Percentiles rank a stretch among this genome's conserved stretches.
These are phyloP conservation scores for Leishmania aethiopica DNA, from an alignment of 208 protist genomes.

Conservation along the genomic window DNA sequence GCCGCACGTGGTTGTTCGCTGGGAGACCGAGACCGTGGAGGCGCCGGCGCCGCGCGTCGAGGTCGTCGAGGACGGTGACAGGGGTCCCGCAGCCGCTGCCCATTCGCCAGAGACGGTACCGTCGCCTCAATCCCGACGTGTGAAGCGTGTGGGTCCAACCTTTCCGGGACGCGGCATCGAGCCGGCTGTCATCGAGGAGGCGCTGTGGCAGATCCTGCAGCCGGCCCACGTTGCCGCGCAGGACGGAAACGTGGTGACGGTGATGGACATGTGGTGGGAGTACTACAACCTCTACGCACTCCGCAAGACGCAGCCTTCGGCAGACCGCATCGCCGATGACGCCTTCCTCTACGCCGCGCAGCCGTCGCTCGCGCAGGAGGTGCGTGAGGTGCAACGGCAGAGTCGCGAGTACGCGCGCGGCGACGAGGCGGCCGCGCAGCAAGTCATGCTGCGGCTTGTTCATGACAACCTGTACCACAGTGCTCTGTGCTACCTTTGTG, in stretches of 20 bases:
- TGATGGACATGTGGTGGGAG: slow-evolving; percentile 76
- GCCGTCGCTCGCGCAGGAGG: slow-evolving; percentile 50
- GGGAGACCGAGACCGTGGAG: slow-evolving; percentile 10
- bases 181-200: slow-evolving; percentile 24
- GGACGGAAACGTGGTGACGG: slow-evolving; percentile 26
- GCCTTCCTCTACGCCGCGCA: slow-evolving; percentile 30
- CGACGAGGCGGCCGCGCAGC: slow-evolving; percentile 25
- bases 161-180: slow-evolving; percentile 40
- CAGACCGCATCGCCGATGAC: slow-evolving; percentile 36
- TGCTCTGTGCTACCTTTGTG: slow-evolving; percentile 39
- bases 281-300: slow-evolving; percentile 64
- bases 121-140: neutral
- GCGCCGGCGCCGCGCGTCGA: neutral
- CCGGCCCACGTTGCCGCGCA: slow-evolving; percentile 17
- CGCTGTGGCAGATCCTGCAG: slow-evolving; percentile 47
- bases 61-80: slow-evolving; percentile 12
- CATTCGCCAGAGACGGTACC: neutral
- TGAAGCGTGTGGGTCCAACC: slow-evolving; percentile 33
- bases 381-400: slow-evolving; percentile 29
- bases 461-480: slow-evolving; percentile 63
- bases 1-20: slow-evolving; percentile 23
- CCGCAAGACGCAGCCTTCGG: slow-evolving; percentile 66
- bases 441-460: slow-evolving; percentile 43
- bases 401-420: slow-evolving; percentile 15
- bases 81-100: no score